These are phyloP conservation scores for Chalciporus piperatus DNA, from an alignment of 768 basidiomycete genomes.

Conservation along the genomic window DNA sequence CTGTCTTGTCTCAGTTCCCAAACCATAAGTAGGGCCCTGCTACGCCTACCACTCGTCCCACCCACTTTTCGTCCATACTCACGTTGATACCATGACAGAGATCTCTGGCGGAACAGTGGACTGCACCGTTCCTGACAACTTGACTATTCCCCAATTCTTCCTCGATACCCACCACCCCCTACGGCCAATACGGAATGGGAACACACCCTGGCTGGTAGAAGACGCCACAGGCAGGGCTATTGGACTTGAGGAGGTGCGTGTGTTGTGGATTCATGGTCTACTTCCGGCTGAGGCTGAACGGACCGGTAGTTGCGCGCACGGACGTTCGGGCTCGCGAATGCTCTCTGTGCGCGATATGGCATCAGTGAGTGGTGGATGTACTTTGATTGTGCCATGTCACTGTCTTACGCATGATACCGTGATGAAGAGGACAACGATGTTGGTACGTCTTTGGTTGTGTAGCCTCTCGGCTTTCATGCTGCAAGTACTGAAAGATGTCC, in stretches of 20 bases:
- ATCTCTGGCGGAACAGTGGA: constrained; percentile 29
- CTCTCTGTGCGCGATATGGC: constrained; percentile 44
- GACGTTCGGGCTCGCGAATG: constrained; percentile 54
- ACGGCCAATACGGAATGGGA: constrained; percentile 44
- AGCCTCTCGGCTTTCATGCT: not conserved
- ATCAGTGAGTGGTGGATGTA: constrained; percentile 38
- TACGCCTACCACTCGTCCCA: not conserved
- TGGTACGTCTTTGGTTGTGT: constrained; percentile 35
- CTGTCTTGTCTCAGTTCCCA: not conserved
- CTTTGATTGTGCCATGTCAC: not conserved
- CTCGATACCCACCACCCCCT: constrained; percentile 43
- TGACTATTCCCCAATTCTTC: constrained; percentile 67
- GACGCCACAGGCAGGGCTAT: constrained; percentile 48
- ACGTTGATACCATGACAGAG: constrained; percentile 18
- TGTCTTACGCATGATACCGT: constrained; percentile 1
- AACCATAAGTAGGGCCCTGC: not conserved
- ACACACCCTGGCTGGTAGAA: constrained; percentile 57
- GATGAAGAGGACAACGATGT: constrained; percentile 47
- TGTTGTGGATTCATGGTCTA: not conserved
- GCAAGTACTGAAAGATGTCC: constrained; percentile 2
- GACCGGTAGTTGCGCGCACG: constrained; percentile 37
- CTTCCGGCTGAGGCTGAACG: not conserved
- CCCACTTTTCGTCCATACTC: not conserved
- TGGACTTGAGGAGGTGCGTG: constrained; percentile 46
- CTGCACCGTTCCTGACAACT: constrained; percentile 54